Conservation (phyloP, 257 asterid species). For the Nemophila menziesii region DNA sequence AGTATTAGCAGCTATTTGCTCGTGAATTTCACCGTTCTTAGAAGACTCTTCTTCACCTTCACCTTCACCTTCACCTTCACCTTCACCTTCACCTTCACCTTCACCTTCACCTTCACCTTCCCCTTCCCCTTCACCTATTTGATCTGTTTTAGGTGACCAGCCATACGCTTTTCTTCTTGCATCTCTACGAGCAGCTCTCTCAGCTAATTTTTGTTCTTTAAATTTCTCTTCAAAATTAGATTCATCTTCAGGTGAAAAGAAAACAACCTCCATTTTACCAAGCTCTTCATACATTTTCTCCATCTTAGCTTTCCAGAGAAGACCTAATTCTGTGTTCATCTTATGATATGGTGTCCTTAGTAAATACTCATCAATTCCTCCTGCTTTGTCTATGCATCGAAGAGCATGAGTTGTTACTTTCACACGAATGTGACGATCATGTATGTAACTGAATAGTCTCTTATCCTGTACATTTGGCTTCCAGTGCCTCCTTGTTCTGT, state of each 20-base stretch:
- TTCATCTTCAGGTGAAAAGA: constrained; percentile 78
- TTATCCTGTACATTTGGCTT: constrained; percentile 86
- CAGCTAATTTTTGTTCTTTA: constrained; percentile 39
- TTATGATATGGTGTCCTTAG: constrained; percentile 82
- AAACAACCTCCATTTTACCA: constrained; percentile 76
- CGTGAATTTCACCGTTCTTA: constrained; percentile 19
- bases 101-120: constrained; percentile 15
- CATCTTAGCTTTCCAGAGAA: constrained; percentile 80
- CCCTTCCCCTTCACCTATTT: constrained; percentile 19
- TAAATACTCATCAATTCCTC: constrained; percentile 90
- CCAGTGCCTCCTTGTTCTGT: constrained; percentile 78
- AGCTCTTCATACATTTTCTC: constrained; percentile 82
- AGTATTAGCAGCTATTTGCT: constrained; percentile 53
- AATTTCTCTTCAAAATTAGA: constrained; percentile 47
- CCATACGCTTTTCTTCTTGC: constrained; percentile 61
- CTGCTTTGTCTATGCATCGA: constrained; percentile 95
- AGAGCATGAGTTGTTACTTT: constrained; percentile 87
- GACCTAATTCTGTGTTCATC: constrained; percentile 85
- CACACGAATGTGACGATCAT: constrained; percentile 74
- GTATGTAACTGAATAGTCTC: constrained; percentile 79
- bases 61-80: constrained; percentile 14
- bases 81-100: no score
- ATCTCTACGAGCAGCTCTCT: constrained; percentile 51
- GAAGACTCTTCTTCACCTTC: constrained; percentile 17
- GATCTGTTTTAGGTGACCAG: constrained; percentile 36